Conservation (phyloP, 106 monocot genomes). For the Phalaenopsis aphrodite region DNA sequence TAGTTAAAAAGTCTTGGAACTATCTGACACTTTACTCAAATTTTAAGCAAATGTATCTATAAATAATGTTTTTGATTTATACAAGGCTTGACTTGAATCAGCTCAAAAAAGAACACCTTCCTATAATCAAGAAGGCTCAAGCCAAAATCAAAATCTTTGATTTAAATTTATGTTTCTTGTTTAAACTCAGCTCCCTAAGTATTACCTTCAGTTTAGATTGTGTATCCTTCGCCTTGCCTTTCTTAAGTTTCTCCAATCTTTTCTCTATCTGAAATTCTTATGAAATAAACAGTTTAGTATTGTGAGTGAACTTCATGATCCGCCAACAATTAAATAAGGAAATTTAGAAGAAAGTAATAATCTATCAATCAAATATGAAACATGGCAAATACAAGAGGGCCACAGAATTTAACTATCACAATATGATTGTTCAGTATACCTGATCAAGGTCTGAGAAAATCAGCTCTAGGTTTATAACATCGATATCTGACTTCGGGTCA, state of each 20-base stretch:
- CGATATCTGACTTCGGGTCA: constrained; percentile 97
- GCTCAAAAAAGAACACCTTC: background rate
- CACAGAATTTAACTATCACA: background rate
- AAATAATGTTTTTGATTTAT: background rate
- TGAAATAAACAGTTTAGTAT: constrained; percentile 20
- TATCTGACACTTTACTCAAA: no score
- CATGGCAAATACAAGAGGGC: background rate
- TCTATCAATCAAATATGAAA: background rate
- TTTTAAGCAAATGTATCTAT: no score
- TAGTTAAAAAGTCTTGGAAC: no score
- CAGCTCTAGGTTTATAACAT: constrained; percentile 95
- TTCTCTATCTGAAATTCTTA: constrained; percentile 82
- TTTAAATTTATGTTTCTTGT: background rate
- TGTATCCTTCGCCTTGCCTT: constrained; percentile 78
- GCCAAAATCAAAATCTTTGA: background rate
- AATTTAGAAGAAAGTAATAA: background rate
- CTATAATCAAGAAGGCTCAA: background rate
- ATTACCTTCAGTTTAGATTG: constrained; percentile 83
- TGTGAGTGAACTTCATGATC: constrained; percentile 11
- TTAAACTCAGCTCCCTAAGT: background rate
- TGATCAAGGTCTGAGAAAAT: constrained; percentile 99
- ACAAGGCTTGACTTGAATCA: background rate
- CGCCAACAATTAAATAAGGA: background rate
- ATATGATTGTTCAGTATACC: constrained; percentile 33
- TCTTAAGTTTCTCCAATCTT: constrained; percentile 90